Percentiles rank a stretch among this genome's conserved stretches.
Conservation (phyloP, 257 asterid genomes). For the Solanum verrucosum region DNA sequence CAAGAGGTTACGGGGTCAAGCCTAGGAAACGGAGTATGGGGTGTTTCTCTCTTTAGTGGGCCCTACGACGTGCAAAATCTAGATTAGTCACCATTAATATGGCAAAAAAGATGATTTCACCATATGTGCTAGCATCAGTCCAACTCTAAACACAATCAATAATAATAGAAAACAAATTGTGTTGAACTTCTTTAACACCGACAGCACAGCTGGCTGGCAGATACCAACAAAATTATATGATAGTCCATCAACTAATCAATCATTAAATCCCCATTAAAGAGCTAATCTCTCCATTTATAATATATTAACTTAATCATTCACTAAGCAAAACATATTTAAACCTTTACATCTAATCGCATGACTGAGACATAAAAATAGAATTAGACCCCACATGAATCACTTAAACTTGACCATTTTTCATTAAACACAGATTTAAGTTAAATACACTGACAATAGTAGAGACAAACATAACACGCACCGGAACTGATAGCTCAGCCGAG, state of each 20-base stretch:
- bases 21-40: background rate
- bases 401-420: background rate
- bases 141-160: background rate
- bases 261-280: background rate
- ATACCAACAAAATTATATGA: background rate
- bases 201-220: background rate
- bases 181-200: background rate
- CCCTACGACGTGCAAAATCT: background rate
- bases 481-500: constrained; percentile 75
- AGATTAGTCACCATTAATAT: background rate
- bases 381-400: background rate
- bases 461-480: constrained; percentile 37
- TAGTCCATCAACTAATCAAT: background rate
- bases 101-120: background rate
- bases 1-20: background rate
- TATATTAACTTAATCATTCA: background rate
- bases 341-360: background rate
- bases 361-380: background rate
- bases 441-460: background rate
- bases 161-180: background rate
- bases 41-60: background rate
- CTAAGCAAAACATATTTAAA: background rate
- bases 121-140: background rate
- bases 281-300: background rate
- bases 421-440: background rate